Conservation (phyloP, 768 basidiomycete genomes). For the Lactarius vividus region DNA sequence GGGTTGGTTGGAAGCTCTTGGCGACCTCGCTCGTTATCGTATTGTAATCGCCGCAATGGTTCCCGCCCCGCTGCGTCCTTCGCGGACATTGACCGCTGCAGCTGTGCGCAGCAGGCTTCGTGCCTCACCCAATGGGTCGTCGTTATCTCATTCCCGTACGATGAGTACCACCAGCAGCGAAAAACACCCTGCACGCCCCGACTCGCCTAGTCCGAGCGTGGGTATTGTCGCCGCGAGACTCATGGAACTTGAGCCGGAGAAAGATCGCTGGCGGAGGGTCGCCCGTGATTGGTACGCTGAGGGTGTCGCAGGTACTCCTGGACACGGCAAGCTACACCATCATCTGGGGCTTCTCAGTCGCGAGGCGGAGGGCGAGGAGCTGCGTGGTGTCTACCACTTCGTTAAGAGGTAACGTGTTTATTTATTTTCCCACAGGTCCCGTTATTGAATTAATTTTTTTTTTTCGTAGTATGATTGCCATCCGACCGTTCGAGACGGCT, state of each 20-base stretch:
- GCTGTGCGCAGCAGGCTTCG: conserved; percentile 44
- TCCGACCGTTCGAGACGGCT: conserved; percentile 83
- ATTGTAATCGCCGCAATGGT: conserved; percentile 95
- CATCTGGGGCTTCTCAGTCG: conserved; percentile 86
- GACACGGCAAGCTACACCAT: conserved; percentile 93
- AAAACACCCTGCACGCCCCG: conserved; percentile 30
- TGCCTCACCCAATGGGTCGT: conserved; percentile 24
- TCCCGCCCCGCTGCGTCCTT: conserved; percentile 40
- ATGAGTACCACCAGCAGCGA: conserved; percentile 22
- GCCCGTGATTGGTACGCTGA: conserved; percentile 92
- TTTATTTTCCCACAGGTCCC: background rate
- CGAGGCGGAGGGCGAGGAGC: conserved; percentile 78
- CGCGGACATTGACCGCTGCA: conserved; percentile 50
- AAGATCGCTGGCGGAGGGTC: conserved; percentile 86
- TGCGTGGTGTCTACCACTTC: conserved; percentile 89
- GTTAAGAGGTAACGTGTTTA: conserved; percentile 72
- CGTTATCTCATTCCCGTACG: conserved; percentile 19
- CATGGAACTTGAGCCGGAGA: conserved; percentile 85
- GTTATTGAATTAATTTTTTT: background rate
- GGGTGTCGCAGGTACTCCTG: conserved; percentile 85
- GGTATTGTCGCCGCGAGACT: conserved; percentile 79
- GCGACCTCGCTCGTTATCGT: conserved; percentile 91
- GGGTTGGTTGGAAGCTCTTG: conserved; percentile 95
- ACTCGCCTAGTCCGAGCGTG: conserved; percentile 59
- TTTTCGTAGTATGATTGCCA: conserved; percentile 76